A percentile compares a stretch with the other conserved stretches of the same genome.
These are phyloP conservation scores for Phytophthora aleatoria DNA, from an alignment of 352 stramenopile genomes.

Conservation along the genomic window DNA sequence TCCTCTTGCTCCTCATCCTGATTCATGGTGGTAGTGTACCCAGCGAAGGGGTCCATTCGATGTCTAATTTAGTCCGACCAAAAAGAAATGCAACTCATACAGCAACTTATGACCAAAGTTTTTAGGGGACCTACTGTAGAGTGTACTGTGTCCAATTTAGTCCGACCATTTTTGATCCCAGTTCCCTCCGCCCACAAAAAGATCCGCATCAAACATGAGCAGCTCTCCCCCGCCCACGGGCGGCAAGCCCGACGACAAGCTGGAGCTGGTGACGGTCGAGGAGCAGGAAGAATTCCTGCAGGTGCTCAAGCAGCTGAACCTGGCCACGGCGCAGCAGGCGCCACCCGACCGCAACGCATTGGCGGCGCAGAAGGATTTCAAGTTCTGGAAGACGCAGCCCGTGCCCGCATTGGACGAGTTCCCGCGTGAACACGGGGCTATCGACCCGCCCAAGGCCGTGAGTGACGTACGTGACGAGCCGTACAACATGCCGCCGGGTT, in stretches of 20 bases:
- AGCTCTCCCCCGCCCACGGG: slow-evolving; percentile 8
- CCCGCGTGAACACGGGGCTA: slow-evolving; percentile 87
- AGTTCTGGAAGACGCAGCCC: slow-evolving; percentile 95
- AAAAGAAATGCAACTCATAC: too few species aligned
- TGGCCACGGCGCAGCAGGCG: slow-evolving; percentile 29
- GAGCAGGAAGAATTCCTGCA: slow-evolving; percentile 78
- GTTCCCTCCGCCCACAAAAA: neutral
- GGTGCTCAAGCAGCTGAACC: slow-evolving; percentile 71
- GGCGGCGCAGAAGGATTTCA: slow-evolving; percentile 70
- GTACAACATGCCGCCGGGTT: slow-evolving; percentile 97
- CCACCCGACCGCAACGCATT: slow-evolving; percentile 19
- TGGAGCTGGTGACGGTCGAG: slow-evolving; percentile 61
- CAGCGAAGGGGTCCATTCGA: neutral
- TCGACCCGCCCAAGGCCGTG: slow-evolving; percentile 92
- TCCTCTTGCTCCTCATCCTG: slow-evolving; percentile 64
- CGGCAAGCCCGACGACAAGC: slow-evolving; percentile 26
- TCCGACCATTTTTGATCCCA: neutral
- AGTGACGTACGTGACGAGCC: slow-evolving; percentile 93
- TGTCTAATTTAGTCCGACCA: too few species aligned
- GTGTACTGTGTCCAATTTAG: too few species aligned
- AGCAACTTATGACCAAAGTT: neutral
- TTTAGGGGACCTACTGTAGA: too few species aligned
- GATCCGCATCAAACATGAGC: slow-evolving; percentile 26
- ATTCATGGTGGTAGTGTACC: neutral
- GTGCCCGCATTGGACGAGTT: slow-evolving; percentile 77